These are phyloP conservation scores for Erodium trifolium DNA, from an alignment of 441 rosid genomes.

Conservation along the genomic window DNA sequence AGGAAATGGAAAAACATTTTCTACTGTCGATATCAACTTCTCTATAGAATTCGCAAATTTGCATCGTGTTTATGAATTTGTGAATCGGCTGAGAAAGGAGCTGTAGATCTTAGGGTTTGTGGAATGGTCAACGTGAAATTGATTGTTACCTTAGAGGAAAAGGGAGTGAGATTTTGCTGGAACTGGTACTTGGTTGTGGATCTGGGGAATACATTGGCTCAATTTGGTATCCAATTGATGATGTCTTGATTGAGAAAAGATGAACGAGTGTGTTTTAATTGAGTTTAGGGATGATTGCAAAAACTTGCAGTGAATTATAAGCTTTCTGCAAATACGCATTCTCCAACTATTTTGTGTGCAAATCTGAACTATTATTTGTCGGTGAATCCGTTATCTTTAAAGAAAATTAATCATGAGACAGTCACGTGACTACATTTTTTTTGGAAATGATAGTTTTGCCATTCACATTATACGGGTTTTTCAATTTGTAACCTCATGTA, in stretches of 20 bases:
- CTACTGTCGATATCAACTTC: neutral
- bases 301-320: too few relatives aligned
- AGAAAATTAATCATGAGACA: too few relatives aligned
- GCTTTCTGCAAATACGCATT: too few relatives aligned
- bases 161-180: neutral
- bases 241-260: neutral
- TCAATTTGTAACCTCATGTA: too few relatives aligned
- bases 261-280: neutral
- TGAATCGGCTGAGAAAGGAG: neutral
- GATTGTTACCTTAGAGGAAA: neutral
- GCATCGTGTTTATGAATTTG: neutral
- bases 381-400: too few relatives aligned
- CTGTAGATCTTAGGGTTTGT: slow-evolving; percentile 5
- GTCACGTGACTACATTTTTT: too few relatives aligned
- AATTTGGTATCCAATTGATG: neutral
- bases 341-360: too few relatives aligned
- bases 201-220: slow-evolving; percentile 3
- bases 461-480: too few relatives aligned
- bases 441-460: too few relatives aligned
- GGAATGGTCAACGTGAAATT: neutral
- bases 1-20: neutral
- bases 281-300: too few relatives aligned
- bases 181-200: neutral
- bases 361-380: too few relatives aligned
- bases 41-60: neutral